Conservation (phyloP, 257 asterid genomes). For the Solanum megistacrolobum region DNA sequence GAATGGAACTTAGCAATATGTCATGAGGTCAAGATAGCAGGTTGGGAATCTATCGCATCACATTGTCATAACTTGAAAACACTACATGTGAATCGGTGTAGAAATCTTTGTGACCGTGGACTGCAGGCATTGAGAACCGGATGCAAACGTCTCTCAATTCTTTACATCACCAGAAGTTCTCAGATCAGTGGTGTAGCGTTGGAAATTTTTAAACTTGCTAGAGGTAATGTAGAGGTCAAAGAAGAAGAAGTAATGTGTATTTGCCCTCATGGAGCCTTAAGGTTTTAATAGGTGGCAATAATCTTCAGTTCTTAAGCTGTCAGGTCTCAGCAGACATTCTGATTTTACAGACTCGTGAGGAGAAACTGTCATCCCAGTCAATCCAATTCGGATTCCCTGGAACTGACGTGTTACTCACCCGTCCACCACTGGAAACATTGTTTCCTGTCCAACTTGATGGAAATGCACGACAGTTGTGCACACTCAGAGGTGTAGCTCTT, state of each 20-base stretch:
- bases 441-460: not conserved
- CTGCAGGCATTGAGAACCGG: conserved; percentile 43
- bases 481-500: not conserved
- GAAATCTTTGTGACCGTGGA: conserved; percentile 47
- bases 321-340: not conserved
- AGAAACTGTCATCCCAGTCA: not conserved
- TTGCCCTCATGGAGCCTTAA: conserved; percentile 34
- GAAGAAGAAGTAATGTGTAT: conserved; percentile 47
- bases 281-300: not conserved
- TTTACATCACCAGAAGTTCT: conserved; percentile 34
- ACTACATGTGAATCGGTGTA: conserved; percentile 63
- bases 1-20: conserved; percentile 75
- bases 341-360: not conserved
- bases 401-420: not conserved
- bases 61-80: conserved; percentile 37
- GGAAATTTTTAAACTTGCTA: conserved; percentile 36
- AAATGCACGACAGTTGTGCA: not conserved
- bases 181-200: conserved; percentile 21
- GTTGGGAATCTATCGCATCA: conserved; percentile 52
- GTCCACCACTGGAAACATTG: not conserved
- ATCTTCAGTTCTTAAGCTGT: not conserved
- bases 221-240: conserved; percentile 37
- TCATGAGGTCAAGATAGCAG: conserved; percentile 31
- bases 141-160: conserved; percentile 32
- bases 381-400: not conserved